Evolutionary conservation across 1,284 basidiomycete genomes (phyloP), one percentile per base, ranked within the genome.

Genomic region (Mixia osmundae): DNA sequence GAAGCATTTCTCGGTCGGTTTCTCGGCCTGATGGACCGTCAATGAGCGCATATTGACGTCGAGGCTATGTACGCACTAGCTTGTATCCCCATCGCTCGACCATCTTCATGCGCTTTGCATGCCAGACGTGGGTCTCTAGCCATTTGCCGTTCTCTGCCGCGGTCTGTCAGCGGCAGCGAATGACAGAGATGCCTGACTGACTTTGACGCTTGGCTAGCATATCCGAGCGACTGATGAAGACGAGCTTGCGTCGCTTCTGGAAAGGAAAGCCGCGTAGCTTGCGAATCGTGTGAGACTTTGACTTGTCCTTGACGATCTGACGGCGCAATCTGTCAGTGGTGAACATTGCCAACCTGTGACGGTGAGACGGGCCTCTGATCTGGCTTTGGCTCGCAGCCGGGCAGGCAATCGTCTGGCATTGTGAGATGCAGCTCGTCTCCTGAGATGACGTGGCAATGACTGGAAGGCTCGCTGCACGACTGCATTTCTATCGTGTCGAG

Each of bases 61-160:
- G 30, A n/a, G 24, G 16, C 31, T 11, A 3, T 9, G 9, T 30
- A 47, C 65, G 12, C 25, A 77, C 79, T 33, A 94, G 60, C 47
- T 78, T 64, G 53, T 79, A 80, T 0, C 78, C 79, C 82, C 83
- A 91, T 53, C 77, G 63, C 45, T 72, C 72, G 45, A 71, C 65
- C 85, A 91, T 89, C 45, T 75, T 70, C 69, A 85, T 85, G 2
- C 83, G 68, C 55, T 89, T 91, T 1, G 83, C 75, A 50, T 91
- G 85, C 76, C 80, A 91, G 18, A 89, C 56, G 53, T 91, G 85
- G 3, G 82, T 85, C 50, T 83, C 79, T 0, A 94, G 66, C 85
- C 85, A 91, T 7, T 63, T 60, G 54, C 89, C 89, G 45, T 77
- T 30, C 12, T 31, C 48, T 51, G 38, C 20, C 9, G 19, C 19